These are phyloP conservation scores for Phytophthora boehmeriae DNA, from an alignment of 352 stramenopile species.

Conservation along the genomic window DNA sequence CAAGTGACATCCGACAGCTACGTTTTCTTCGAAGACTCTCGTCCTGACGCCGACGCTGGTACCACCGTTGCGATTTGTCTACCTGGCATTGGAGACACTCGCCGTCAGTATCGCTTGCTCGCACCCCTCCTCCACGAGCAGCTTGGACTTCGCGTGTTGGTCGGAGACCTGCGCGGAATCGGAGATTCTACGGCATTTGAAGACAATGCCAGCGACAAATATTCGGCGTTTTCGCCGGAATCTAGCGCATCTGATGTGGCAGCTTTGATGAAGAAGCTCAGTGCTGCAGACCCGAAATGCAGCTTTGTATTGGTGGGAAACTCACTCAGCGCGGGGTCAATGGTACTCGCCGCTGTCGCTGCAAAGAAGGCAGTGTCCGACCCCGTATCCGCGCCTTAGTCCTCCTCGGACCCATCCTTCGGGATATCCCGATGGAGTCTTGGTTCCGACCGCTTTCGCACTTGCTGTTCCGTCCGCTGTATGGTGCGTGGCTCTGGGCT, in stretches of 20 bases:
- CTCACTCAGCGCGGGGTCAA: slow-evolving; percentile 41
- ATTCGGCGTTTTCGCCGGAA: slow-evolving; percentile 41
- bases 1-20: slow-evolving; percentile 12
- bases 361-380: neutral
- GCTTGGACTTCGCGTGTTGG: slow-evolving; percentile 34
- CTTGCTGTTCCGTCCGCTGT: slow-evolving; percentile 39
- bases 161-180: slow-evolving; percentile 51
- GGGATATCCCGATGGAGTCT: slow-evolving; percentile 29
- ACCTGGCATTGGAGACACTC: slow-evolving; percentile 46
- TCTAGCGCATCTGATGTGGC: slow-evolving; percentile 33
- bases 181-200: slow-evolving; percentile 44
- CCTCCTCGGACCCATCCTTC: slow-evolving; percentile 40
- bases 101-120: slow-evolving; percentile 45
- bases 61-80: slow-evolving; percentile 41
- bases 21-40: slow-evolving; percentile 51
- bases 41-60: slow-evolving; percentile 13
- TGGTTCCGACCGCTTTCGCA: slow-evolving; percentile 42
- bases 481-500: slow-evolving; percentile 33
- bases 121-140: slow-evolving; percentile 43
- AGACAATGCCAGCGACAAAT: slow-evolving; percentile 1
- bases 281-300: slow-evolving; percentile 15
- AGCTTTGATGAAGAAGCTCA: slow-evolving; percentile 32
- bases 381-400: slow-evolving; percentile 27
- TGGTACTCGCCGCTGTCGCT: slow-evolving; percentile 31
- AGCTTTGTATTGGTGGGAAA: slow-evolving; percentile 46